These are phyloP conservation scores for Boletus calvinii DNA, from an alignment of 1,284 basidiomycete species.

Conservation along the genomic window DNA sequence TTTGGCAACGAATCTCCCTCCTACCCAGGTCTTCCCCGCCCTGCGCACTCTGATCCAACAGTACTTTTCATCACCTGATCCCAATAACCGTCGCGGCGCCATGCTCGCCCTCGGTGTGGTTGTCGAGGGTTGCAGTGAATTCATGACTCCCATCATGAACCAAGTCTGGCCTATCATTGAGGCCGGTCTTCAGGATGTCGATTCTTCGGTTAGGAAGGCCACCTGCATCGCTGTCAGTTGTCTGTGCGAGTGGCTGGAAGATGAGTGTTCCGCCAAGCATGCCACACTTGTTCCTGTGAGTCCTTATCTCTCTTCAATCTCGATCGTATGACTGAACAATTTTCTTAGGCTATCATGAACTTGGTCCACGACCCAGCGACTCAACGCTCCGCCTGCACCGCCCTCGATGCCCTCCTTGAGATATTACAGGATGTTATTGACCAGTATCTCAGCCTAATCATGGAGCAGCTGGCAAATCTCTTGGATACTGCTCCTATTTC, in stretches of 20 bases:
- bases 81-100: conserved; percentile 84
- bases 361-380: conserved; percentile 88
- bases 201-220: conserved; percentile 89
- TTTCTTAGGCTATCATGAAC: conserved; percentile 74
- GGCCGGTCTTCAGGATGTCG: conserved; percentile 81
- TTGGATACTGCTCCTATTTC: conserved; percentile 84
- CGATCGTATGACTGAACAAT: neutral
- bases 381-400: conserved; percentile 91
- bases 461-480: conserved; percentile 91
- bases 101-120: conserved; percentile 95
- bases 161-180: conserved; percentile 96
- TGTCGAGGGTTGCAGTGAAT: conserved; percentile 98
- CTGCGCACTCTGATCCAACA: conserved; percentile 80
- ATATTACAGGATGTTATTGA: conserved; percentile 90
- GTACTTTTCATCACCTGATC: conserved; percentile 82
- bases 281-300: conserved; percentile 81
- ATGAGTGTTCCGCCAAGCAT: conserved; percentile 88
- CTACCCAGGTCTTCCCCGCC: conserved; percentile 94
- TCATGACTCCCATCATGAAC: conserved; percentile 90
- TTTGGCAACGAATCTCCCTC: conserved; percentile 92
- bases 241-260: conserved; percentile 97
- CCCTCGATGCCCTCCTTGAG: conserved; percentile 95
- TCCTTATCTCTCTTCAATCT: conserved; percentile 14
- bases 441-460: conserved; percentile 91
- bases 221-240: conserved; percentile 95